Evolutionary conservation across 83 land plant species (phyloP), one percentile per base, ranked within the genome.

Genomic region (Larix sibirica): DNA sequence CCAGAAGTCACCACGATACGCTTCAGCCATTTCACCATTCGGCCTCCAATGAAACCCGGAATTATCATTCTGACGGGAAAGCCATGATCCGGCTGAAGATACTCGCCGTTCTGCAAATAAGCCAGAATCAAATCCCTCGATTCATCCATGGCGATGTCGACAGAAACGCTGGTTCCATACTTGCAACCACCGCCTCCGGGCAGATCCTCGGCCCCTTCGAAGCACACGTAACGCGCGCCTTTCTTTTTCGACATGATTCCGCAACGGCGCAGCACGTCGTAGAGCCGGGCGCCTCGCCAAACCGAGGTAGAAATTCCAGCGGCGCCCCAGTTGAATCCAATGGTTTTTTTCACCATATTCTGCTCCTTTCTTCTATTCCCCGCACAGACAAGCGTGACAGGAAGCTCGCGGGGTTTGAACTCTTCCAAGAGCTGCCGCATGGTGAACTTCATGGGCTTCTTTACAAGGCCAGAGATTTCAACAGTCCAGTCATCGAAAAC

Each of bases 311-410:
- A 89, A 10, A 94, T 78, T 0, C 89, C 99, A 40, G 94, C 94
- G 3, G 99, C 88, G 40, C 99, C 99, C 99, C 99, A 97, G 87
- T 96, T 94, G 91, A 96, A 96, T 14, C 99, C 99, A 9, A 97
- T 84, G 65, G 91, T 90, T 85, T 94, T 90, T 71, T 93, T 92
- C 83, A 91, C 90, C 97, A 96, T 89, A 87, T 96, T 96, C 87
- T 94, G 95, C 86, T 97, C 99, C 85, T 97, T 97, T 1, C 99
- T 65, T 28, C 99, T 82, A 86, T 97, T 97, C 2, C 99, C 99
- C 17, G 98, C 99, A 77, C 98, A 95, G 12, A 97, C 99, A 1
- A 97, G 93, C 3, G 98, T 94, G 31, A 87, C 94, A 5, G 99
- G 98, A 42, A 97, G 85, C 86, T 97, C 97, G 2, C 90, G 85